Percentiles rank a stretch among this genome's conserved stretches.
phyloP scores from a whole-genome alignment of 345 rosid species.

The Cardiospermum halicacabum region DNA sequence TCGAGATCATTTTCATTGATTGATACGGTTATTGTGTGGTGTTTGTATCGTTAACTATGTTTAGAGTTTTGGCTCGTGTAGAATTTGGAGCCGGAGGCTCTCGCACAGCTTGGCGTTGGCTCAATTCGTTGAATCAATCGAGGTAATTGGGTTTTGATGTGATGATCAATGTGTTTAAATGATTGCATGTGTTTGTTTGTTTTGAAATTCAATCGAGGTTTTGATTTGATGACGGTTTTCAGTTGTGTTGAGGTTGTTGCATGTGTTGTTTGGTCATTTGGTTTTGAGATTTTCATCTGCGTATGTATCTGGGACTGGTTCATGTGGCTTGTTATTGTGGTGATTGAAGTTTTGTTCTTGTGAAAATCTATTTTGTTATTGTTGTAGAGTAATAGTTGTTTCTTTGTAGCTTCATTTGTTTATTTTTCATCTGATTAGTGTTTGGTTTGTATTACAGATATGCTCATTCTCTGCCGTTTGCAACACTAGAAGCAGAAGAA shows the following conservation, averaged over 20 bases:
- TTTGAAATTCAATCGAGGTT: neutral
- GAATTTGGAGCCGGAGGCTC: conserved; percentile 39
- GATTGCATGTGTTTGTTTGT: neutral
- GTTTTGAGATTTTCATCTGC: neutral
- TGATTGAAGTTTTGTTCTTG: neutral
- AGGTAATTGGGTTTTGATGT: conserved; percentile 27
- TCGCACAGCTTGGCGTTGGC: conserved; percentile 27
- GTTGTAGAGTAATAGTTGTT: neutral
- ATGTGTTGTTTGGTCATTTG: neutral
- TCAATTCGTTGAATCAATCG: conserved; percentile 31
- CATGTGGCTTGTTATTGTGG: neutral
- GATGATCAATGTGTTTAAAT: neutral
- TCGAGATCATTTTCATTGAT: no score
- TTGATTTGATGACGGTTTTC: neutral
- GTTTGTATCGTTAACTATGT: conserved; percentile 25
- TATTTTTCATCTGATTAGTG: neutral
- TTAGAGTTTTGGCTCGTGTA: conserved; percentile 33
- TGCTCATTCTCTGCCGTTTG: conserved; percentile 71
- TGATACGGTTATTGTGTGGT: neutral
- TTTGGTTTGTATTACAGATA: conserved; percentile 36
- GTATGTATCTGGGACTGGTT: neutral
- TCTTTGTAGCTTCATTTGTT: neutral
- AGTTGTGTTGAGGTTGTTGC: neutral
- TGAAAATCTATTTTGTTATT: neutral
- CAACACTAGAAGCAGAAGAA: conserved; percentile 75